Conservation (phyloP, 192 early-diverging fungal genomes). For the Backusella sp. region DNA sequence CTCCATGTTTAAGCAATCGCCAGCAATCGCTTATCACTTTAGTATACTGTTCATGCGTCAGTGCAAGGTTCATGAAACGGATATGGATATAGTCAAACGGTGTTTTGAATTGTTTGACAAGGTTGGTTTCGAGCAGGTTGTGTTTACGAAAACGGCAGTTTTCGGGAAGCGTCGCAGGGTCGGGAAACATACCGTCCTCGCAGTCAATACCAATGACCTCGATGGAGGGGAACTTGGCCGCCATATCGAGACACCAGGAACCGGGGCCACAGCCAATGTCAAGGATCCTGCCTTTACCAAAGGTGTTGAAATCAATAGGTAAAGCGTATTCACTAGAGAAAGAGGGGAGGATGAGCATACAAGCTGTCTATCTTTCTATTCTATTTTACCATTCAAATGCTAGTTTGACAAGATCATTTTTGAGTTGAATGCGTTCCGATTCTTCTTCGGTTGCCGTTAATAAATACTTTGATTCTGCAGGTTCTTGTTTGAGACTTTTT, state of each 20-base stretch:
- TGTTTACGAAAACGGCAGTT: slow-evolving; percentile 13
- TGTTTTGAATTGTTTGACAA: background rate
- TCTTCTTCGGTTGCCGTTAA: slow-evolving; percentile 8
- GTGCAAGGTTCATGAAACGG: slow-evolving; percentile 29
- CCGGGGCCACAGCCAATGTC: slow-evolving; percentile 30
- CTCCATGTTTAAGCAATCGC: slow-evolving; percentile 28
- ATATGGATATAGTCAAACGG: slow-evolving; percentile 31
- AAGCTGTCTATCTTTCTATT: no score
- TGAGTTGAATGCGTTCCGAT: slow-evolving; percentile 22
- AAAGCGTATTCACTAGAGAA: slow-evolving; percentile 21
- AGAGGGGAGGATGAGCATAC: no score
- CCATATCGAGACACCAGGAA: slow-evolving; percentile 22
- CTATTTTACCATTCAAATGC: slow-evolving; percentile 25
- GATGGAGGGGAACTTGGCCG: slow-evolving; percentile 9
- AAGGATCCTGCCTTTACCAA: slow-evolving; percentile 10
- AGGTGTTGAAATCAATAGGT: slow-evolving; percentile 13
- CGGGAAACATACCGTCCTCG: slow-evolving; percentile 23
- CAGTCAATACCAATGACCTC: slow-evolving; percentile 18
- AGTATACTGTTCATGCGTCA: slow-evolving; percentile 25
- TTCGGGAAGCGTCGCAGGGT: slow-evolving; percentile 1
- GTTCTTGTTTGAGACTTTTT: background rate
- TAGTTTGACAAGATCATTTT: slow-evolving; percentile 29
- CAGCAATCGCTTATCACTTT: slow-evolving; percentile 23
- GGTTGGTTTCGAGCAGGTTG: slow-evolving; percentile 17
- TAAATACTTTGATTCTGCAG: slow-evolving; percentile 1